Evolutionary conservation across 2,329 filamentous ascomycete species (phyloP).

Genomic region (Aureobasidium sp.): DNA sequence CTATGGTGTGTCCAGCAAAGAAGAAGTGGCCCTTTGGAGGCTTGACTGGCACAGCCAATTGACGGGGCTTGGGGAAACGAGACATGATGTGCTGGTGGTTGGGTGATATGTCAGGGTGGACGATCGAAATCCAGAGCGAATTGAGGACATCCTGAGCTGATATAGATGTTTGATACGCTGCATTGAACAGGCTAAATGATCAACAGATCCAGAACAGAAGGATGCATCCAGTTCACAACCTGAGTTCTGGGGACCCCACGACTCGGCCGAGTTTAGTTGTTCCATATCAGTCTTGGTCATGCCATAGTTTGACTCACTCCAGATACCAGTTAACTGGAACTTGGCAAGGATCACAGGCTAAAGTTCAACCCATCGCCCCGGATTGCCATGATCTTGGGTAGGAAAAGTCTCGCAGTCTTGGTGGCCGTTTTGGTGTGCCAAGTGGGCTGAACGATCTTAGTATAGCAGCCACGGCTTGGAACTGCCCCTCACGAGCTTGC

Average conservation of each 20-base stretch:
- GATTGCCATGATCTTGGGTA: neutral
- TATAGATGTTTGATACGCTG: neutral
- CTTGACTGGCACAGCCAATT: neutral
- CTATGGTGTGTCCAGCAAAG: slow-evolving; percentile 3
- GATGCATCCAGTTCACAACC: neutral
- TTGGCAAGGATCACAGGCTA: neutral
- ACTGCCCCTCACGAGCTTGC: neutral
- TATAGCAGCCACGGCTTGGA: neutral
- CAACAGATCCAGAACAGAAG: neutral
- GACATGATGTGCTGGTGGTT: neutral
- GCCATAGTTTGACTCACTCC: neutral
- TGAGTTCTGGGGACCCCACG: neutral
- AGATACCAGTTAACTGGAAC: neutral
- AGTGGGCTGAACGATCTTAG: neutral
- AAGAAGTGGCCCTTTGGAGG: slow-evolving; percentile 6
- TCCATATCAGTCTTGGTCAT: neutral
- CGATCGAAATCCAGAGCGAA: neutral
- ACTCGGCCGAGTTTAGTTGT: neutral
- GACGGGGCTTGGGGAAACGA: neutral
- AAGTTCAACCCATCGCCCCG: neutral
- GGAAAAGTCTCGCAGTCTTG: neutral
- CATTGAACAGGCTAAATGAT: neutral
- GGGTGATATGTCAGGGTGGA: neutral
- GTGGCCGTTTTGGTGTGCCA: slow-evolving; percentile 1
- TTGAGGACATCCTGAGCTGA: neutral